phyloP scores from a whole-genome alignment of 768 basidiomycete species.

The Rossbeevera mucosa region DNA sequence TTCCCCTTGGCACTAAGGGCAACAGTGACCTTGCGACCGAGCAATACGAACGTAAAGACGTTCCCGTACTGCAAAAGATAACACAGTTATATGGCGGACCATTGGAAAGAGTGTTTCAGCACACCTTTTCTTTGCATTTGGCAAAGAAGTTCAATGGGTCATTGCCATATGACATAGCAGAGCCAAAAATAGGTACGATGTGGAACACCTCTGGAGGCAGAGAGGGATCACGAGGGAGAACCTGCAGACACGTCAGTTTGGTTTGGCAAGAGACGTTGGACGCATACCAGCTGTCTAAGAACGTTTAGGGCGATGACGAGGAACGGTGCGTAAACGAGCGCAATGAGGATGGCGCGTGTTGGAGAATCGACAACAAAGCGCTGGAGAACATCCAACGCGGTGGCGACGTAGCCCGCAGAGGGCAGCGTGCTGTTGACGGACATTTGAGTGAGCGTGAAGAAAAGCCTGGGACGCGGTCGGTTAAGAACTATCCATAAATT shows the following conservation, averaged over 20 bases:
- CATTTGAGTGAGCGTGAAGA: constrained; percentile 20
- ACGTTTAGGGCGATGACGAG: constrained; percentile 69
- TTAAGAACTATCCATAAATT: neutral
- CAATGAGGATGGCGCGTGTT: constrained; percentile 32
- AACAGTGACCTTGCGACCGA: constrained; percentile 89
- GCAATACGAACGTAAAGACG: constrained; percentile 91
- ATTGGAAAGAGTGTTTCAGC: constrained; percentile 16
- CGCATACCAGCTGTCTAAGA: constrained; percentile 69
- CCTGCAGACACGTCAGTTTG: constrained; percentile 35
- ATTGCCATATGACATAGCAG: constrained; percentile 83
- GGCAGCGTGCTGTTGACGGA: constrained; percentile 22
- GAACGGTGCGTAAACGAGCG: constrained; percentile 62
- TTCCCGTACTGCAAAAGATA: constrained; percentile 70
- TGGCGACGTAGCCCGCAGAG: constrained; percentile 23
- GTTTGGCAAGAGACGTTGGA: neutral
- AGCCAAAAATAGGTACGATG: constrained; percentile 86
- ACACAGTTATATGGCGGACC: neutral
- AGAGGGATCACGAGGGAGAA: constrained; percentile 62
- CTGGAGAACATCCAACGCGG: constrained; percentile 13
- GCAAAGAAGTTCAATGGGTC: constrained; percentile 90
- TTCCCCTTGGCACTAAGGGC: constrained; percentile 88
- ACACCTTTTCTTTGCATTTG: constrained; percentile 70
- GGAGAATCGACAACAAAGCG: constrained; percentile 22
- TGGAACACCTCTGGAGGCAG: constrained; percentile 92
- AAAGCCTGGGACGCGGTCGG: neutral